Base-by-base conservation (phyloP, 2,329 filamentous ascomycete species). In the Colletotrichum sp. region DNA sequence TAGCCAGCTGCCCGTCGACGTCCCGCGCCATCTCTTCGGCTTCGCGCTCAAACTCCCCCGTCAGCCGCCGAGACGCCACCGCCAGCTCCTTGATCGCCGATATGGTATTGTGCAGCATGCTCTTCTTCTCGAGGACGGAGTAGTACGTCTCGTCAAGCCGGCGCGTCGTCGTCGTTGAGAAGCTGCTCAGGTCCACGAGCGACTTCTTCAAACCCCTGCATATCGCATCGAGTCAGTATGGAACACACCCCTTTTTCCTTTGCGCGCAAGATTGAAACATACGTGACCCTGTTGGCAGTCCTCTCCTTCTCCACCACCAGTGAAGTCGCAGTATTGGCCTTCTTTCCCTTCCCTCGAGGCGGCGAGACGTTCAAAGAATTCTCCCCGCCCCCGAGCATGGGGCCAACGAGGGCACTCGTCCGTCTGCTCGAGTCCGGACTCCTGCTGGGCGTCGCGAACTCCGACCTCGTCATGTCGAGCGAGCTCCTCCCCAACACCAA, bases 91-190 rank as follows among this genome's bases (percentile, higher is more conserved):
- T 92, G 32, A 96, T 86, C 4, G 89, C 90, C 8, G 87, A 83
- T 52, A 96, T 90, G 1, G 92, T 95, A 78, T 87, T 89, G 70
- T 93, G 92, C 49, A 96, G 86, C 1, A 88, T 83, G 66, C 89
- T 89, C 65, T 94, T 88, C 81, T 93, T 95, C 81, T 95, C 92
- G 34, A 95, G 87, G 12, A 96, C 90, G 1, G 91, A 90, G 78
- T 94, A 94, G 85, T 96, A 96, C 5, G 93, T 93, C 75, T 94
- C 91, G 82, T 96, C 94, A 57, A 96, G 90, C 39, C 90, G 90
- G 76, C 90, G 88, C 18, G 92, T 94, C 28, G 92, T 91, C 26
- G 88, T 85, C 71, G 91, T 88, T 26, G 93, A 93, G 82, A 92
- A 89, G 36, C 89, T 85, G 79, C 89, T 89, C 13, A 96, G 87